These are phyloP conservation scores for Aspergillus carbonarius DNA, from an alignment of 2,329 filamentous ascomycete species.

Conservation along the genomic window DNA sequence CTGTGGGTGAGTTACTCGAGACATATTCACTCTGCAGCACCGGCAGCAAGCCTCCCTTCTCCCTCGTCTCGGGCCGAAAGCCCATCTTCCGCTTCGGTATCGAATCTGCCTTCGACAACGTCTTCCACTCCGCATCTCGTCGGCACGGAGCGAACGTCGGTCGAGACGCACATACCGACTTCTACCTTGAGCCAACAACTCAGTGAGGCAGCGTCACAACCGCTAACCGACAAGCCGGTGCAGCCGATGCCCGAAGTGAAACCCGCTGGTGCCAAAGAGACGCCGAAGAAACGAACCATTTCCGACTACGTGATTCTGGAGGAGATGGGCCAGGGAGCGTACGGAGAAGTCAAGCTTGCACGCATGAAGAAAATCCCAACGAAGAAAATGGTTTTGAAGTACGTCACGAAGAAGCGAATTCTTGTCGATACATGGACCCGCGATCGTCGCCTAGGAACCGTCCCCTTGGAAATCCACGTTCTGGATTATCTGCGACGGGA, in stretches of 20 bases:
- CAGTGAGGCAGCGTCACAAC: slow-evolving; percentile 49
- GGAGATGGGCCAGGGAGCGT: slow-evolving; percentile 97
- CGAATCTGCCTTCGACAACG: slow-evolving; percentile 62
- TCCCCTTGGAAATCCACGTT: slow-evolving; percentile 95
- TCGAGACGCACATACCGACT: slow-evolving; percentile 40
- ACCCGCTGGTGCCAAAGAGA: slow-evolving; percentile 27
- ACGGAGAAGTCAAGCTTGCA: slow-evolving; percentile 94
- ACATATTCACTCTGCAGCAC: slow-evolving; percentile 76
- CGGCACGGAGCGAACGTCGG: slow-evolving; percentile 25
- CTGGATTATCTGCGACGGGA: slow-evolving; percentile 85
- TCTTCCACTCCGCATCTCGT: slow-evolving; percentile 27
- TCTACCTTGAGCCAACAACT: slow-evolving; percentile 54
- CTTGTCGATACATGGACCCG: slow-evolving; percentile 98
- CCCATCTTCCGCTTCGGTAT: slow-evolving; percentile 76
- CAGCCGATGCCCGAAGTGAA: slow-evolving; percentile 35
- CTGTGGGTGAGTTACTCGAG: slow-evolving; percentile 97
- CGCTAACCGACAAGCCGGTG: slow-evolving; percentile 43
- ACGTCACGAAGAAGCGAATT: slow-evolving; percentile 94
- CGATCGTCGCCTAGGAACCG: slow-evolving; percentile 87
- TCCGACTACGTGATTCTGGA: slow-evolving; percentile 89
- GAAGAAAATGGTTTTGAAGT: slow-evolving; percentile 92
- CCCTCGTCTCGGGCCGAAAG: slow-evolving; percentile 59
- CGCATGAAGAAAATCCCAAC: slow-evolving; percentile 73
- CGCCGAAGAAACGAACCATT: slow-evolving; percentile 73
- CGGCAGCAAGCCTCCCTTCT: slow-evolving; percentile 55